Evolutionary conservation across 1,139 yeast species (phyloP).

Genomic region (Magnusiomyces suaveolens): DNA sequence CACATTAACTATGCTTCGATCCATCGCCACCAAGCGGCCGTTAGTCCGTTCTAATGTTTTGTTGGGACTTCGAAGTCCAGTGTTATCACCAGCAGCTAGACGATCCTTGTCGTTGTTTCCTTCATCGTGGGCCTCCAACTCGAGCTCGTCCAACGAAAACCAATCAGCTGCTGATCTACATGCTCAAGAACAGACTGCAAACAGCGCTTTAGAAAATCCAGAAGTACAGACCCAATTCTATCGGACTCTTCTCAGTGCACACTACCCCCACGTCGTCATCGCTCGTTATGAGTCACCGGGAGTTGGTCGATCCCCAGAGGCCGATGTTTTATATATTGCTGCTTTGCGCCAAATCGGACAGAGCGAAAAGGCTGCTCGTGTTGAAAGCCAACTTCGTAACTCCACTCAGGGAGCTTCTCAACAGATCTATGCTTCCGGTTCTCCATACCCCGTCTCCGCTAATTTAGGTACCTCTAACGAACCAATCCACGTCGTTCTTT

Average conservation of each 20-base stretch:
- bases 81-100: not conserved
- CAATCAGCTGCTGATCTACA: slow-evolving; percentile 5
- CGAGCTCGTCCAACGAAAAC: not conserved
- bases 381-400: slow-evolving; percentile 20
- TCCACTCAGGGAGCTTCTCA: no score
- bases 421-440: no score
- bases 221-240: slow-evolving; percentile 74
- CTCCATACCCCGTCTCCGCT: not conserved
- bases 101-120: slow-evolving; percentile 3
- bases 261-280: slow-evolving; percentile 88
- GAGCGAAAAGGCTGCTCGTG: slow-evolving; percentile 60
- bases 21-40: not conserved
- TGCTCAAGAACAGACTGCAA: slow-evolving; percentile 61
- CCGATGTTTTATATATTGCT: slow-evolving; percentile 65
- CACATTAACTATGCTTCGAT: not conserved
- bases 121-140: no score
- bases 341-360: slow-evolving; percentile 76
- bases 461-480: slow-evolving; percentile 39
- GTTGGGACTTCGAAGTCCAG: not conserved
- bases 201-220: slow-evolving; percentile 58
- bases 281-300: slow-evolving; percentile 89
- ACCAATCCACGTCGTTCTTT: slow-evolving; percentile 85
- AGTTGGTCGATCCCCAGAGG: slow-evolving; percentile 68
- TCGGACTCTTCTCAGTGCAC: slow-evolving; percentile 55
- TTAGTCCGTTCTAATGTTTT: not conserved